These are phyloP conservation scores for Discostella stelligeroides DNA, from an alignment of 108 stramenopile species.

Conservation along the genomic window DNA sequence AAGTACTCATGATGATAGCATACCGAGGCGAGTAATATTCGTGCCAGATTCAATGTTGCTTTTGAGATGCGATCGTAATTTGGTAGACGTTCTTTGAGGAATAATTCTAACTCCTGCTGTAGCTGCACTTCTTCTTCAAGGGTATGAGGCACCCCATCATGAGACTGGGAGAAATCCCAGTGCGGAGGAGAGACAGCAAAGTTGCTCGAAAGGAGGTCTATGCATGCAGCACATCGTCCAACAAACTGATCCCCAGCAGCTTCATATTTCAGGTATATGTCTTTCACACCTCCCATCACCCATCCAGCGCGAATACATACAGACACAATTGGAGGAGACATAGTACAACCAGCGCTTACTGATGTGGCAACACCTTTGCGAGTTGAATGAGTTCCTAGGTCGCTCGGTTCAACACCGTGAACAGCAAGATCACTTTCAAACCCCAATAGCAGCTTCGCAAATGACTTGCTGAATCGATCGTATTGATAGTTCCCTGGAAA, in stretches of 20 bases:
- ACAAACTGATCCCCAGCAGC: conserved; percentile 32
- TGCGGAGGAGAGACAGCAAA: conserved; percentile 20
- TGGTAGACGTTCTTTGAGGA: too few relatives aligned
- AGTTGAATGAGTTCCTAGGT: conserved; percentile 31
- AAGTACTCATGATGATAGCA: too few relatives aligned
- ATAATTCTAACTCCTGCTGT: too few relatives aligned
- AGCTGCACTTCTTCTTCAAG: too few relatives aligned
- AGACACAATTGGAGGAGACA: conserved; percentile 23
- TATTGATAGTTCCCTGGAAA: conserved; percentile 21
- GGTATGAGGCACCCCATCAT: too few relatives aligned
- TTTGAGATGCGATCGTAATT: too few relatives aligned
- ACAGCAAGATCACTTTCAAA: conserved; percentile 4
- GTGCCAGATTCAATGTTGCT: too few relatives aligned
- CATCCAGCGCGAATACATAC: conserved; percentile 31
- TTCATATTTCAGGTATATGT: conserved; percentile 20
- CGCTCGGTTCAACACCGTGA: not conserved
- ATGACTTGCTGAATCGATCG: conserved; percentile 9
- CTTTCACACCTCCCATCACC: conserved; percentile 25
- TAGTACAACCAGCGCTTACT: conserved; percentile 13
- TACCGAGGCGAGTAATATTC: too few relatives aligned
- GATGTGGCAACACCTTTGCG: conserved; percentile 33
- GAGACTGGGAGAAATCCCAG: conserved; percentile 10
- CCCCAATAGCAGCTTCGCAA: not conserved
- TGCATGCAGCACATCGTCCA: conserved; percentile 12
- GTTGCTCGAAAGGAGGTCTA: not conserved